A percentile compares a stretch with the other conserved stretches of the same genome.
phyloP scores from a whole-genome alignment of 2,329 filamentous ascomycete species.

The Cytospora schulzeri region DNA sequence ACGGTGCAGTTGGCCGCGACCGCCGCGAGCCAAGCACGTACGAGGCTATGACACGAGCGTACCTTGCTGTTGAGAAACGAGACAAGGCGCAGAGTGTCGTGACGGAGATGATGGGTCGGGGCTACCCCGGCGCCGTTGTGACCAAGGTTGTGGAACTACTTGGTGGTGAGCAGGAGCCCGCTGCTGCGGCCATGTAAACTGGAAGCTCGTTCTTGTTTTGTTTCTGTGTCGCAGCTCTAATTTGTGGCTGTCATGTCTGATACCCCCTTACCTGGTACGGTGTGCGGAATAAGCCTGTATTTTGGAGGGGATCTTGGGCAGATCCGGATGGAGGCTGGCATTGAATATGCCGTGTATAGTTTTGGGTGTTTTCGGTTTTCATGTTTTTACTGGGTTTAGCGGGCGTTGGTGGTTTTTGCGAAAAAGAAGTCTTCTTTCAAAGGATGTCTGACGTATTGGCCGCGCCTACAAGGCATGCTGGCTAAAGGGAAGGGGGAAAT shows the following conservation, averaged over 20 bases:
- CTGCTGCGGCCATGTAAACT: conserved; percentile 24
- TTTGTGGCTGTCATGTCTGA: conserved; percentile 31
- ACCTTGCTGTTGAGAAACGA: conserved; percentile 80
- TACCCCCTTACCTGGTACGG: conserved; percentile 34
- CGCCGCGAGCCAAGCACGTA: conserved; percentile 97
- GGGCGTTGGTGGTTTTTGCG: conserved; percentile 16
- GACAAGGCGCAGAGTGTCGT: conserved; percentile 77
- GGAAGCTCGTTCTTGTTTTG: conserved; percentile 27
- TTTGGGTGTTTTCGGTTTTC: conserved; percentile 5
- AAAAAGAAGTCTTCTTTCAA: background rate
- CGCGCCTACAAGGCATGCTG: conserved; percentile 23
- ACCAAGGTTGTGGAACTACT: conserved; percentile 93
- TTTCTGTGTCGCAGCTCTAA: conserved; percentile 27
- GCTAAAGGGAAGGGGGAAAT: conserved; percentile 16
- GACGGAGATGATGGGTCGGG: conserved; percentile 84
- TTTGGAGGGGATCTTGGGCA: conserved; percentile 3
- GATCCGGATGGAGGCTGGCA: conserved; percentile 13
- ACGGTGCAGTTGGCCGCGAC: conserved; percentile 72
- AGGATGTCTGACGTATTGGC: conserved; percentile 11
- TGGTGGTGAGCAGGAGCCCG: conserved; percentile 51
- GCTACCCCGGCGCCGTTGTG: conserved; percentile 88
- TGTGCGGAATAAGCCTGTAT: conserved; percentile 19
- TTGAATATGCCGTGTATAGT: background rate
- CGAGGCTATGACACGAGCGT: conserved; percentile 96
- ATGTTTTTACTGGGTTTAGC: conserved; percentile 26